phyloP scores from a whole-genome alignment of 2,329 filamentous ascomycete species.

The Camillea tinctor region DNA sequence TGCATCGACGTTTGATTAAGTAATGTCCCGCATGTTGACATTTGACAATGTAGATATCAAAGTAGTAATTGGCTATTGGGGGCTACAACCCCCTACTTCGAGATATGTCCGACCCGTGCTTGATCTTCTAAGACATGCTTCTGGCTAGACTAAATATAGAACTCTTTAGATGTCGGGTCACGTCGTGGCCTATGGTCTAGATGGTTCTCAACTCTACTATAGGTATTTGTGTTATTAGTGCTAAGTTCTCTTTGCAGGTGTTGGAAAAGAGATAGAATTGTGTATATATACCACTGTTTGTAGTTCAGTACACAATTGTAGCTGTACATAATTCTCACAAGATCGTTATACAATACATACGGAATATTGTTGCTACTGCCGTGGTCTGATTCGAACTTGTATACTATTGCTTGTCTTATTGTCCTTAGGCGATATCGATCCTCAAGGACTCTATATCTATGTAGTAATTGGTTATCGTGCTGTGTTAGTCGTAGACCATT shows the following conservation, averaged over 20 bases:
- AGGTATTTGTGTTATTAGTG: no score
- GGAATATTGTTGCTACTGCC: not conserved
- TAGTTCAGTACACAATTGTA: not conserved
- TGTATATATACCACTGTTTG: not conserved
- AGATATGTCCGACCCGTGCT: not conserved
- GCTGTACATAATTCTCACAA: not conserved
- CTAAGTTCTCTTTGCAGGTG: no score
- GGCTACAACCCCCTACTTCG: not conserved
- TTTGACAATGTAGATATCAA: not conserved
- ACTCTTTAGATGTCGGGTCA: not conserved
- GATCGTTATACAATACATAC: not conserved
- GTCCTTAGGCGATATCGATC: not conserved
- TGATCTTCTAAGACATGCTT: not conserved
- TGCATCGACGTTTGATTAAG: not conserved
- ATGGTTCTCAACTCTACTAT: no score
- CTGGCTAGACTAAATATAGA: not conserved
- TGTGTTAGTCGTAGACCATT: no score
- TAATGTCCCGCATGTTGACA: not conserved
- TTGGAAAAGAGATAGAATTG: no score
- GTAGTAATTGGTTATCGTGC: no score
- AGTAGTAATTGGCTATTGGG: not conserved
- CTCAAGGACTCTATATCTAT: not conserved
- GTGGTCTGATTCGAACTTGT: not conserved
- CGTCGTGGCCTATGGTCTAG: no score
- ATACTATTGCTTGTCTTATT: not conserved